These are phyloP conservation scores for Colletotrichum neosansevieriae DNA, from an alignment of 2,329 filamentous ascomycete species.

Conservation along the genomic window DNA sequence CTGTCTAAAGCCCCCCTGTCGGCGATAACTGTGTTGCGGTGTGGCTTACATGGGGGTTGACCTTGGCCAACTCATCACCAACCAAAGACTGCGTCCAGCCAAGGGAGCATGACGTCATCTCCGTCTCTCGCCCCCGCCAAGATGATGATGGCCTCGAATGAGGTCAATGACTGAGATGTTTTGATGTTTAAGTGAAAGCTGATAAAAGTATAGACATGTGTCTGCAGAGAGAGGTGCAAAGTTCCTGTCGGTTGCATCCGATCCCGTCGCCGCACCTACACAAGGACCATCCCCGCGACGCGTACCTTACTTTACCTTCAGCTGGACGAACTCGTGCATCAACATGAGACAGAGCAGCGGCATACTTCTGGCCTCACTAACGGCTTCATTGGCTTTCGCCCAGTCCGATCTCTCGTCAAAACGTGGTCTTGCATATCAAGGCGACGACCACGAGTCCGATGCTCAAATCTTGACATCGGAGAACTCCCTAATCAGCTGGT, in stretches of 20 bases:
- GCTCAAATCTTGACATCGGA: constrained; percentile 51
- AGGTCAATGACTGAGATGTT: constrained; percentile 29
- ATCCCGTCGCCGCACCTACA: constrained; percentile 18
- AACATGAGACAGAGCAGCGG: constrained; percentile 29
- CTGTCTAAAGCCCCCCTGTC: constrained; percentile 1
- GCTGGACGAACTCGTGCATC: fast-evolving
- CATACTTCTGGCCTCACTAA: constrained; percentile 15
- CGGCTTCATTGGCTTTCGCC: constrained; percentile 4
- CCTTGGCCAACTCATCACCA: constrained; percentile 33
- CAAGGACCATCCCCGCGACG: constrained; percentile 31
- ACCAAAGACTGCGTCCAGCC: constrained; percentile 18
- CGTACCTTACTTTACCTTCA: background rate
- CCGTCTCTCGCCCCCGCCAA: constrained; percentile 13
- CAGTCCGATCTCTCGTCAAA: constrained; percentile 31
- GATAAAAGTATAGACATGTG: background rate
- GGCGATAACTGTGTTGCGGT: constrained; percentile 12
- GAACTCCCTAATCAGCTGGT: constrained; percentile 55
- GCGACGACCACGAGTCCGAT: constrained; percentile 45
- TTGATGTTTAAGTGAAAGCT: background rate
- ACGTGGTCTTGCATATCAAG: constrained; percentile 33
- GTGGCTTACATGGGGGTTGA: constrained; percentile 30
- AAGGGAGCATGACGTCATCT: constrained; percentile 29
- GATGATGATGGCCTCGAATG: constrained; percentile 24
- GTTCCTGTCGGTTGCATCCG: constrained; percentile 24
- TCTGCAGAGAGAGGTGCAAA: background rate